Base-by-base conservation (phyloP, 768 basidiomycete species). In the Melanogaster broomeanus region DNA sequence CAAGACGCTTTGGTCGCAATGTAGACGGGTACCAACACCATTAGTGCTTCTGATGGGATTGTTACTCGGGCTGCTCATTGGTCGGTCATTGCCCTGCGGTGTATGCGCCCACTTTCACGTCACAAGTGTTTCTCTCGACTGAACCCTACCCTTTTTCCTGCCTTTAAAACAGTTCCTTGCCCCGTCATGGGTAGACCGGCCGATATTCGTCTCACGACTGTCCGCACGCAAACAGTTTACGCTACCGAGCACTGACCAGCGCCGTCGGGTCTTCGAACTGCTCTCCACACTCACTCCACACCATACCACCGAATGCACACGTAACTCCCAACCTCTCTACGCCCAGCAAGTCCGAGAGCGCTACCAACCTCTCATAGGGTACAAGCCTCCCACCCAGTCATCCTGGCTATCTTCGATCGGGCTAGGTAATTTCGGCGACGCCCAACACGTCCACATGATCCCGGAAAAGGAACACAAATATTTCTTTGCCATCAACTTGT, bases 401-500 rank as follows among this genome's bases (percentile, higher is more conserved):
- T 83, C 87, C 6, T 90, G 87, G 87, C 62, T 87, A 38, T 74
- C 80, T 41, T 68, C 73, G 2, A 67, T 86, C 40, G 80, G 84
- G n/a, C 49, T 76, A 47, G 64, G 65, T 42, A 58, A 63, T 50
- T 73, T 79, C 30, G 73, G 78, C 51, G 71, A 74, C 50, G 61
- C 68, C 22, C 72, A 75, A 39, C 70, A 71, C 48, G 69, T 63
- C 60, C 65, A 70, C 42, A 68, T 66, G 19, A 58, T 69, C 18
- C 68, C 76, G 24, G 66, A 78, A 11, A 78, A 77, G 63, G 82
- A 88, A 58, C 97, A 99, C 83, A 98, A 99, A 69, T 99, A 98
- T 70, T 98, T 93, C 73, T 97, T 99, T 72, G 96, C 93, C 53
- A 98, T 99, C 80, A 99, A 99, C 73, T 78, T 98, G 53, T 98